Conservation (phyloP, 2,329 filamentous ascomycete species). For the Cytospora mali region DNA sequence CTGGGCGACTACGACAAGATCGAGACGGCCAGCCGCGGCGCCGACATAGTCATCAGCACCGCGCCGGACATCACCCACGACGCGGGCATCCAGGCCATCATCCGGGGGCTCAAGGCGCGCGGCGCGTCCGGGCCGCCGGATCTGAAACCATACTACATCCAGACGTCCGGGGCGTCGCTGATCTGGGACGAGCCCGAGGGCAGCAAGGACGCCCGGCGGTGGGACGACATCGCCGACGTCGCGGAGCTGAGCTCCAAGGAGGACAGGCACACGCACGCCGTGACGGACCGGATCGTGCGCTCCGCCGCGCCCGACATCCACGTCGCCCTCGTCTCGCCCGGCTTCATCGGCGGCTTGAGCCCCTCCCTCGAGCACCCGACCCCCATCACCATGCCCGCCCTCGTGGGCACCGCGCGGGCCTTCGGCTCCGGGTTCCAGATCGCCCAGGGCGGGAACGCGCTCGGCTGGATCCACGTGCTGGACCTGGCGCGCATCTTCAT, state of each 20-base stretch:
- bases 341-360: constrained; percentile 22
- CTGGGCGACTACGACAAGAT: constrained; percentile 15
- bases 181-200: constrained; percentile 30
- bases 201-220: constrained; percentile 17
- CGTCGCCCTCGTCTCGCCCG: constrained; percentile 30
- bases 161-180: constrained; percentile 30
- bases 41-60: constrained; percentile 31
- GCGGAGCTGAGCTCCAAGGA: constrained; percentile 23
- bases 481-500: constrained; percentile 30
- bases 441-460: constrained; percentile 27
- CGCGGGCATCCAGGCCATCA: constrained; percentile 20
- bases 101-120: constrained; percentile 20
- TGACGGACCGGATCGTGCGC: constrained; percentile 29
- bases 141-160: constrained; percentile 29
- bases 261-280: constrained; percentile 28
- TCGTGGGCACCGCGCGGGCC: constrained; percentile 27
- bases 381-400: constrained; percentile 23
- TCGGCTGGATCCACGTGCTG: constrained; percentile 28
- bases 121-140: background rate
- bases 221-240: constrained; percentile 31
- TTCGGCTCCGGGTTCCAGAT: constrained; percentile 30
- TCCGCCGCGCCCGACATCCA: constrained; percentile 24
- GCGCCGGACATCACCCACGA: constrained; percentile 31
- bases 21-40: constrained; percentile 21
- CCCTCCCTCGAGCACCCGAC: constrained; percentile 23